Base-by-base conservation (phyloP, 768 basidiomycete species). In the Leucosporidium scottii region DNA sequence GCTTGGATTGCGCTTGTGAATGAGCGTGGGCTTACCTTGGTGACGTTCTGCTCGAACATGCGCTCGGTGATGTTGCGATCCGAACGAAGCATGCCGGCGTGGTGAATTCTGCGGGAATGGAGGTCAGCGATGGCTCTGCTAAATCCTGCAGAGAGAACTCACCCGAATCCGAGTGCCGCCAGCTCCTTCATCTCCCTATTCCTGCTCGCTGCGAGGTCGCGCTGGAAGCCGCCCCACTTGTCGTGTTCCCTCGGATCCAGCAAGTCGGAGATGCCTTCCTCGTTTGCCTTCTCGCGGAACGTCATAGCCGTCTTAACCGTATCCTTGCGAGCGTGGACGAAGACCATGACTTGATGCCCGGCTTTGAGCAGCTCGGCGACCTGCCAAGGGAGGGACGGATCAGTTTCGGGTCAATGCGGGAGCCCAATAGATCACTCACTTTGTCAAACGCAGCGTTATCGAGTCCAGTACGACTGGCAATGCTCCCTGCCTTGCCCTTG, bases 311-410 rank as follows among this genome's bases (percentile, higher is more conserved):
- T 85, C 76, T 94, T 96, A 61, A 98, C 96, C 0, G 96, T 99
- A 76, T 98, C 96, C 80, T 96, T 98, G 36, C 96, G 84, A 20
- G 96, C 91, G 78, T 99, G 96, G 13, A 99, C 96, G 75, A 99
- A 99, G 0, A 99, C 93, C 93, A 99, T 98, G 68, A 96, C 92
- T 78, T 98, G 96, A 79, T 99, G 96, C 4, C 93, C 96, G 73
- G 86, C 84, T n/a, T 80, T 82, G 34, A 98, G 90, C 9, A 98
- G 81, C 44, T 89, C 88, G 4, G 87, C 84, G 25, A 98, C 92
- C 79, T 79, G 66, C 1, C 28, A 1, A 25, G 12, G 20, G n/a
- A 44, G 39, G 39, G 96, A 79, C n/a, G 98, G 96, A 4, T 93
- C 96, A 73, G 86, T 84, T n/a, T 80, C 82, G 34, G 98, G 90